These are phyloP conservation scores for Fusarium denticulatum DNA, from an alignment of 2,329 filamentous ascomycete species.

Conservation along the genomic window DNA sequence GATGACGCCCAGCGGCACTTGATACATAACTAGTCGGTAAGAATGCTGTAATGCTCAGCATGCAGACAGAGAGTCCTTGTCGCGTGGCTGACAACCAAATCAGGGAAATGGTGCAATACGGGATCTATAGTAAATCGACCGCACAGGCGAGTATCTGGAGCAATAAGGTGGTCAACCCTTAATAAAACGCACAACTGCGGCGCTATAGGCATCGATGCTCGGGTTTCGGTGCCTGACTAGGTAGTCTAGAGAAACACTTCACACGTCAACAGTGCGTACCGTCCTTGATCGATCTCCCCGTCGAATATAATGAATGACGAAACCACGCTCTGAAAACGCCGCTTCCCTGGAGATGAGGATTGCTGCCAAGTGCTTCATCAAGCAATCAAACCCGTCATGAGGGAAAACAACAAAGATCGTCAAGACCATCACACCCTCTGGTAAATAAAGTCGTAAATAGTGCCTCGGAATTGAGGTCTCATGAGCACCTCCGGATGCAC, in stretches of 20 bases:
- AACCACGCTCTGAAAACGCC: not conserved
- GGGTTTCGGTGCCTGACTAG: conserved; percentile 36
- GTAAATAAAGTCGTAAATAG: conserved; percentile 15
- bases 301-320: conserved; percentile 28
- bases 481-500: conserved; percentile 35
- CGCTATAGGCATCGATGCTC: conserved; percentile 31
- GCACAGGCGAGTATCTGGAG: conserved; percentile 20
- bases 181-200: conserved; percentile 24
- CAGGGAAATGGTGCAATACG: conserved; percentile 31
- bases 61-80: conserved; percentile 11
- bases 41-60: not conserved
- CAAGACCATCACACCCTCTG: conserved; percentile 19
- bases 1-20: conserved; percentile 21
- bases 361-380: conserved; percentile 11
- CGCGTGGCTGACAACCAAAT: conserved; percentile 38
- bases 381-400: conserved; percentile 10
- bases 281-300: conserved; percentile 11
- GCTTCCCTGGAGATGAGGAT: conserved; percentile 8
- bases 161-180: conserved; percentile 21
- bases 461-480: conserved; percentile 36
- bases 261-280: conserved; percentile 34
- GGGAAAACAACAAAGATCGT: conserved; percentile 17
- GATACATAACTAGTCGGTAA: not conserved
- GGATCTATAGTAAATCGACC: conserved; percentile 24
- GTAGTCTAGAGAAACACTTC: conserved; percentile 21